Percentiles rank a stretch among this genome's conserved stretches.
Conservation (phyloP, 306 rosid genomes). For the Vachellia pachyceras region DNA sequence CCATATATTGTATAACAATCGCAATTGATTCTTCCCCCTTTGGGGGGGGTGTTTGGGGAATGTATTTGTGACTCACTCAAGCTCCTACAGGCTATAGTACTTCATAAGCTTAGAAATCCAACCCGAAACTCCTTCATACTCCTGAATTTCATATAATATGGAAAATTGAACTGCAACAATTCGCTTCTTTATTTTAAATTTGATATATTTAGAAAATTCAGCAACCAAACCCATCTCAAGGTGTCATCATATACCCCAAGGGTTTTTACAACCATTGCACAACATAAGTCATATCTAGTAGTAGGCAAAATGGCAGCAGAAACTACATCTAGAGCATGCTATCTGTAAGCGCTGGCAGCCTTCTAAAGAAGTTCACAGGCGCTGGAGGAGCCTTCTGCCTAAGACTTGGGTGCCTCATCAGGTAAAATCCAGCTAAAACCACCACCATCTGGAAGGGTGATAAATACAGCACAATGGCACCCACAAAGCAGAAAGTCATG, state of each 20-base stretch:
- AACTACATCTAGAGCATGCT: slow-evolving; percentile 70
- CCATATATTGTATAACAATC: no score
- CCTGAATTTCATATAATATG: background rate
- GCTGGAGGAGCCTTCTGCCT: slow-evolving; percentile 70
- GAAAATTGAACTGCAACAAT: background rate
- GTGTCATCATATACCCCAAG: background rate
- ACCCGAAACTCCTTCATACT: background rate
- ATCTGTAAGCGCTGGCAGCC: slow-evolving; percentile 83
- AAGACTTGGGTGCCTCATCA: slow-evolving; percentile 89
- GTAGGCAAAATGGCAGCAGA: slow-evolving; percentile 22
- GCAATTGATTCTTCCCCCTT: background rate
- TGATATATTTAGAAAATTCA: background rate
- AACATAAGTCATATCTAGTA: slow-evolving; percentile 12
- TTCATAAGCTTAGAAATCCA: background rate
- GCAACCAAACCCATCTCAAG: background rate
- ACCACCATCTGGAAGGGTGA: slow-evolving; percentile 71
- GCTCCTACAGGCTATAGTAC: background rate
- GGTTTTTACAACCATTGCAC: slow-evolving; percentile 36
- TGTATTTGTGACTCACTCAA: no score
- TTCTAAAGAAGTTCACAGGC: slow-evolving; percentile 82
- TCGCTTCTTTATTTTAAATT: background rate
- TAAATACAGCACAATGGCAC: slow-evolving; percentile 71
- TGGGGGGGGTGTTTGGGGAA: background rate
- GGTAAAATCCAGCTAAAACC: slow-evolving; percentile 67
- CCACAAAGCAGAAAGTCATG: slow-evolving; percentile 64